Conservation (phyloP, 495 filamentous ascomycete genomes). For the Hypoxylon subgilvum region DNA sequence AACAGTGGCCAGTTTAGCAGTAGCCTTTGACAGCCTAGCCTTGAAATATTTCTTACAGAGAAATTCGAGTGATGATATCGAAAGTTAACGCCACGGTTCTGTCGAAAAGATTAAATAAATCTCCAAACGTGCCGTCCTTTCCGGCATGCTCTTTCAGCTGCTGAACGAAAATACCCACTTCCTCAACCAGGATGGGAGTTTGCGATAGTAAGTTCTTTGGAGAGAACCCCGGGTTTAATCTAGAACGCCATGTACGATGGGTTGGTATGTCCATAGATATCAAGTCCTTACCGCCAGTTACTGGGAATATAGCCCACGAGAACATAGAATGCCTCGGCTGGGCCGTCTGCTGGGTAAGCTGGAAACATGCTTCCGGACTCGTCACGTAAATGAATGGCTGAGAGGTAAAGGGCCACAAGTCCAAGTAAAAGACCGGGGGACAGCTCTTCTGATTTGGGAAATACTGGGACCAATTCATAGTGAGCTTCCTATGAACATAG, state of each 20-base stretch:
- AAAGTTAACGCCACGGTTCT: conserved; percentile 10
- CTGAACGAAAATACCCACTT: conserved; percentile 32
- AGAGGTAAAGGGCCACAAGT: conserved; percentile 49
- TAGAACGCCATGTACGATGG: conserved; percentile 46
- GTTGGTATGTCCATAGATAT: conserved; percentile 40
- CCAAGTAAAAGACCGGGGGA: conserved; percentile 42
- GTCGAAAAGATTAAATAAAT: conserved; percentile 33
- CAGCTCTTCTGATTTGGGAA: background rate
- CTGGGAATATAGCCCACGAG: conserved; percentile 30
- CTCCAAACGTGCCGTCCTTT: conserved; percentile 32
- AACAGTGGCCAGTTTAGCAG: too few species aligned
- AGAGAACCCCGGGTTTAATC: conserved; percentile 53
- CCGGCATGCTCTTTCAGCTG: conserved; percentile 25
- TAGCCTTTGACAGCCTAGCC: too few species aligned
- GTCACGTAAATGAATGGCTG: conserved; percentile 15
- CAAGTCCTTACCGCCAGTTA: conserved; percentile 40
- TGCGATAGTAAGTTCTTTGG: conserved; percentile 28
- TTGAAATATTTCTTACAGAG: conserved; percentile 1
- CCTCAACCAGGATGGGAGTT: conserved; percentile 41
- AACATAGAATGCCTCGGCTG: conserved; percentile 38
- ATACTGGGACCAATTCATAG: too few species aligned
- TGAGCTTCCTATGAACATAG: too few species aligned
- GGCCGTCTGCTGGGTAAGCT: conserved; percentile 34
- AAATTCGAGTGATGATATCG: conserved; percentile 31
- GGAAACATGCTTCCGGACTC: background rate